Base-by-base conservation (phyloP, 2,329 filamentous ascomycete genomes). In the Stagonosporopsis cucurbitacearum region DNA sequence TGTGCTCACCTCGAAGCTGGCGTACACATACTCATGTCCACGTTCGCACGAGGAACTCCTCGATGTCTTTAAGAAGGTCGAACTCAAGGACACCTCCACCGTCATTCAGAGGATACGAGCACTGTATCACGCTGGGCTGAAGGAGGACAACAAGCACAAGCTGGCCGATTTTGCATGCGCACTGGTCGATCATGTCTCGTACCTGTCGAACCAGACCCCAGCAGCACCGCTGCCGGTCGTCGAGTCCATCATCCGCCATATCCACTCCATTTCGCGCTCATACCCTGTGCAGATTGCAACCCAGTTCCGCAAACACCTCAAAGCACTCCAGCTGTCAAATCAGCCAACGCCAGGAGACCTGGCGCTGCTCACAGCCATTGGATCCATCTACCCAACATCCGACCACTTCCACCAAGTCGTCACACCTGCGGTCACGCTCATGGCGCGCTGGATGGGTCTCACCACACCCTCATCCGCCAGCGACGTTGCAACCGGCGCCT, bases 361-460 rank as follows among this genome's bases (percentile, higher is more conserved):
- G 19, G 78, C 92, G 20, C 78, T 96, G n/a, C 79, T 99, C 32
- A 93, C 91, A 0, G 92, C 91, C 0, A 86, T 97, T 57, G 87
- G 88, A 36, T 87, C 87, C 2, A 90, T 96, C 49, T 99, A 96
- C 69, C 93, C 95, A 4, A 96, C 95, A 0, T 97, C 93, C 0
- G 95, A 99, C 76, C 93, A 98, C 77, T 99, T 98, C 76, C 95
- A 99, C 69, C 89, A 95, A 66, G 91, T 98, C 32, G 89, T 92
- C 36, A 99, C 95, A 1, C 95, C 95, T 2, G 90, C 94, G 0
- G 89, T 92, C 76, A 85, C 97, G 5, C 84, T 88, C n/a, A 91
- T 98, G 75, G 85, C 85, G 12, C 86, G 91, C 50, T 97, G 90
- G 76, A 82, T 99, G 23, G 91, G 89, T 1, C 87, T 96, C 65